Conservation (phyloP, 805 yeast genomes). For the Yarrowia hollandica region DNA sequence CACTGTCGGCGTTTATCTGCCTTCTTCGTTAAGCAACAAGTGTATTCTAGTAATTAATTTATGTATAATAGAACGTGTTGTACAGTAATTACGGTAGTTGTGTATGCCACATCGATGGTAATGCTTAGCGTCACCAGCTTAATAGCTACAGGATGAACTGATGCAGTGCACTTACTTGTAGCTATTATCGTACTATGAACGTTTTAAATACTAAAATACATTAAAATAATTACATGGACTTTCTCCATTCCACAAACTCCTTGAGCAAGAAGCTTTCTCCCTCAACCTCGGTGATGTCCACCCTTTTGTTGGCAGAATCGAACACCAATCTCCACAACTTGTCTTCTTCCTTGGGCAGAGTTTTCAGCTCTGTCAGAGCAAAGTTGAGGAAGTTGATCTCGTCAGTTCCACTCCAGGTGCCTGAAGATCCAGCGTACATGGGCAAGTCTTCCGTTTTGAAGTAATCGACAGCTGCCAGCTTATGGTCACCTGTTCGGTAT, state of each 20-base stretch:
- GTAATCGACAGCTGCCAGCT: conserved; percentile 70
- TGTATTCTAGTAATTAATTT: conserved; percentile 18
- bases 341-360: conserved; percentile 53
- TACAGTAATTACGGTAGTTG: too few species aligned
- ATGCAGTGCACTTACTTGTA: too few species aligned
- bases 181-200: too few species aligned
- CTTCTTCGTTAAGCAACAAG: too few species aligned
- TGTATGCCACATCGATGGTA: too few species aligned
- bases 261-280: conserved; percentile 49
- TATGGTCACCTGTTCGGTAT: conserved; percentile 71
- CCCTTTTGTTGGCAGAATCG: not conserved
- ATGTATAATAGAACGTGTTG: not conserved
- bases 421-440: conserved; percentile 36
- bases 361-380: conserved; percentile 73
- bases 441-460: conserved; percentile 80
- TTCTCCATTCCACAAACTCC: conserved; percentile 58
- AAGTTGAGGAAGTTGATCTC: conserved; percentile 83
- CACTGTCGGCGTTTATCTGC: too few species aligned
- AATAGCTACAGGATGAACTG: too few species aligned
- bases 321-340: conserved; percentile 32
- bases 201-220: not conserved
- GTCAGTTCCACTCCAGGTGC: conserved; percentile 71
- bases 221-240: conserved; percentile 4
- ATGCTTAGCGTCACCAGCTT: too few species aligned
- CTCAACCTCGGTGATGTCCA: conserved; percentile 39